Conservation (phyloP, 108 stramenopile species). For the Pseudonitzschia multiseries region DNA sequence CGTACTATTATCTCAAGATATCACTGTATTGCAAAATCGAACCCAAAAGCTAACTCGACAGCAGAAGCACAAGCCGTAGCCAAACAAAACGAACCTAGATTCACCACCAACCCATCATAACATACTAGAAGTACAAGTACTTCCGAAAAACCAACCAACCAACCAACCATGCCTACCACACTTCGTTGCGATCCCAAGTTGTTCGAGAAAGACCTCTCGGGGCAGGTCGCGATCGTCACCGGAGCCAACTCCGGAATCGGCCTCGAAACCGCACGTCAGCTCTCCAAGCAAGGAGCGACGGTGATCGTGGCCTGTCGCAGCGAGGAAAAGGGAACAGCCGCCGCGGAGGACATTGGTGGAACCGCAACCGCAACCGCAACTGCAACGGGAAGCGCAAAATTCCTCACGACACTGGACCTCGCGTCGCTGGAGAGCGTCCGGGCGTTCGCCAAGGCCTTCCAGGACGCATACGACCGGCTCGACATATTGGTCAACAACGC, state of each 20-base stretch:
- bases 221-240: constrained; percentile 43
- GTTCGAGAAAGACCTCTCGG: constrained; percentile 36
- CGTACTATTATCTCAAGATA: no score
- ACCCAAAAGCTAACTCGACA: no score
- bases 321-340: not conserved
- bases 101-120: no score
- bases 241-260: constrained; percentile 59
- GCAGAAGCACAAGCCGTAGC: no score
- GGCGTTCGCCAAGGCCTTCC: constrained; percentile 22
- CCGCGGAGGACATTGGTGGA: not conserved
- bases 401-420: not conserved
- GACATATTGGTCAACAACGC: constrained; percentile 46
- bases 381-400: not conserved
- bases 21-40: no score
- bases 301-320: constrained; percentile 43
- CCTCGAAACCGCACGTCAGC: constrained; percentile 45
- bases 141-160: no score
- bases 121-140: no score
- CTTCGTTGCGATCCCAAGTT: constrained; percentile 41
- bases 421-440: constrained; percentile 14
- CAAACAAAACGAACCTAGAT: no score
- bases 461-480: constrained; percentile 27
- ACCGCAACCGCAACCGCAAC: no score
- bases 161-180: constrained; percentile 24
- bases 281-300: constrained; percentile 40